phyloP scores from a whole-genome alignment of 495 filamentous ascomycete genomes.

The Penicillium ucsense region DNA sequence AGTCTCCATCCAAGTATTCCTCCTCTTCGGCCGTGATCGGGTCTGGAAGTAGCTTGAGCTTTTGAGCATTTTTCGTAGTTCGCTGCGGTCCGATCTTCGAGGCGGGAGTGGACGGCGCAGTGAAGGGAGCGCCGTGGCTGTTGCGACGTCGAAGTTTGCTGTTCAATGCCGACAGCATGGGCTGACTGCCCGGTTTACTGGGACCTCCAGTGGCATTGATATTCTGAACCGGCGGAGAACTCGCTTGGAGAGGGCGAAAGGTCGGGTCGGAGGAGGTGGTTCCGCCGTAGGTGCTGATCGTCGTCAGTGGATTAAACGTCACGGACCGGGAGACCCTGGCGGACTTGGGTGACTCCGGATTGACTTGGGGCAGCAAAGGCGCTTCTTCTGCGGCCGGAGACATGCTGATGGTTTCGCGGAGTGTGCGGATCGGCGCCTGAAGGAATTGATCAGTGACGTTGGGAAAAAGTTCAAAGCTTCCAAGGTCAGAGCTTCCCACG shows the following conservation, averaged over 20 bases:
- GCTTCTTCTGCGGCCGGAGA: conserved; percentile 36
- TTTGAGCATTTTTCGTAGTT: conserved; percentile 91
- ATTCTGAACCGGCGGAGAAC: conserved; percentile 29
- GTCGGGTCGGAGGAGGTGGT: conserved; percentile 34
- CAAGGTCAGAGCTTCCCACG: conserved; percentile 15
- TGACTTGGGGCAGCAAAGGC: conserved; percentile 36
- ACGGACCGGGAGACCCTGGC: conserved; percentile 47
- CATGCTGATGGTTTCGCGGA: conserved; percentile 16
- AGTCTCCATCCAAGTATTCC: conserved; percentile 66
- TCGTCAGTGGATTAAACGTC: conserved; percentile 60
- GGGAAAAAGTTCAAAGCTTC: conserved; percentile 14
- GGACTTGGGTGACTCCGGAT: conserved; percentile 30
- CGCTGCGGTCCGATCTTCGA: conserved; percentile 89
- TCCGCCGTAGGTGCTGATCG: conserved; percentile 46
- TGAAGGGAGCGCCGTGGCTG: conserved; percentile 59
- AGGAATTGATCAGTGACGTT: conserved; percentile 8
- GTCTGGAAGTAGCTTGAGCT: conserved; percentile 87
- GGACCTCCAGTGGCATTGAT: conserved; percentile 20
- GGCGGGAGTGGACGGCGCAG: conserved; percentile 29
- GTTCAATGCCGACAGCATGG: conserved; percentile 74
- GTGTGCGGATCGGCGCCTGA: conserved; percentile 12
- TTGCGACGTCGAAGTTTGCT: conserved; percentile 79
- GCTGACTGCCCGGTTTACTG: conserved; percentile 39
- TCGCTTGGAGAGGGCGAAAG: conserved; percentile 32
- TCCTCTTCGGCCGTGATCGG: conserved; percentile 70